Percentiles rank a stretch among this genome's conserved stretches.
These are phyloP conservation scores for Zymoseptoria brevis DNA, from an alignment of 2,329 filamentous ascomycete species.

Conservation along the genomic window DNA sequence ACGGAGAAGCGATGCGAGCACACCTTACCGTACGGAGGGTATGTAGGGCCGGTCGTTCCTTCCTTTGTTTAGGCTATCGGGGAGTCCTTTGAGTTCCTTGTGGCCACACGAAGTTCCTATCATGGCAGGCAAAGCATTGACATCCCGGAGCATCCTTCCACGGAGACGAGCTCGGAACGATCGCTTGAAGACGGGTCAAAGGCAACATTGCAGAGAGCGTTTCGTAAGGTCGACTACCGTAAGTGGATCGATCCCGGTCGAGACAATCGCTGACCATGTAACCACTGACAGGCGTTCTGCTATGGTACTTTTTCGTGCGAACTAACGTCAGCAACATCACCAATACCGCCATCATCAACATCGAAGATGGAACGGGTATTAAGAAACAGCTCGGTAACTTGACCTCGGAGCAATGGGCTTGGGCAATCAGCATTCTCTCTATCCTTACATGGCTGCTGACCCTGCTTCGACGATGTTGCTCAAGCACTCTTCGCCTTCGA, in stretches of 20 bases:
- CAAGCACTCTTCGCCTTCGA: slow-evolving; percentile 22
- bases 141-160: slow-evolving; percentile 1
- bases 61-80: not conserved
- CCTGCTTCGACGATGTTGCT: slow-evolving; percentile 22
- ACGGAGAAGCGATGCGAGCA: not conserved
- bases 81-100: not conserved
- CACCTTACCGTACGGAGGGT: too few species aligned
- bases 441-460: slow-evolving; percentile 31
- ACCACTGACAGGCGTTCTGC: slow-evolving; percentile 10
- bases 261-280: not conserved
- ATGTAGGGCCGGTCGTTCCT: not conserved
- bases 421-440: slow-evolving; percentile 29
- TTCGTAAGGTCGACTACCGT: slow-evolving; percentile 29
- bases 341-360: slow-evolving; percentile 31
- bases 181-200: not conserved
- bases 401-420: slow-evolving; percentile 27
- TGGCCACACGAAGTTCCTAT: not conserved
- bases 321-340: slow-evolving; percentile 29
- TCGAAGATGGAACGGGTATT: slow-evolving; percentile 28
- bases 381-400: slow-evolving; percentile 28
- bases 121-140: slow-evolving; percentile 7
- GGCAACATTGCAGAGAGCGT: slow-evolving; percentile 12
- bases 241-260: not conserved
- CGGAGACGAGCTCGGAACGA: not conserved
- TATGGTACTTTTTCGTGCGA: slow-evolving; percentile 30